A percentile compares a stretch with the other conserved stretches of the same genome.
These are phyloP conservation scores for Paraphysoderma sedebokerense DNA, from an alignment of 371 early-diverging fungal genomes.

Conservation along the genomic window DNA sequence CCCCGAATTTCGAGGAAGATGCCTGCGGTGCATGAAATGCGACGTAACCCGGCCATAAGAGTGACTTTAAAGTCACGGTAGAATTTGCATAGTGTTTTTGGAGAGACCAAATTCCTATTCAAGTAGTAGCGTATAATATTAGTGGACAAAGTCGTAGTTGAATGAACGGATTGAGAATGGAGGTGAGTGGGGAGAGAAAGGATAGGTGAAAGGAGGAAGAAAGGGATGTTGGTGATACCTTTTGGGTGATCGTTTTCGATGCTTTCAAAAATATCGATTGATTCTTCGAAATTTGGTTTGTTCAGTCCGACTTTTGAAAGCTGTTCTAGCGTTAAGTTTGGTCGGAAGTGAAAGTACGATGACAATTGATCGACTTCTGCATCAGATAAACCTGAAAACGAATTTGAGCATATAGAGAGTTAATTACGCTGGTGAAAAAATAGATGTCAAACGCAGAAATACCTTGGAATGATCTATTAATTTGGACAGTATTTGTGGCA, in stretches of 20 bases:
- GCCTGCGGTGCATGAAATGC: conserved; percentile 20
- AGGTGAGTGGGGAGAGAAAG: no score
- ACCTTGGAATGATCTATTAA: no score
- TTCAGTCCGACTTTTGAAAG: conserved; percentile 11
- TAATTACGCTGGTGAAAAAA: no score
- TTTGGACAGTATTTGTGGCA: conserved; percentile 9
- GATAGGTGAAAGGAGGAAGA: not conserved
- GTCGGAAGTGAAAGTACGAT: conserved; percentile 25
- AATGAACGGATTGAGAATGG: no score
- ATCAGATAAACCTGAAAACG: conserved; percentile 11
- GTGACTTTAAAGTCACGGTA: no score
- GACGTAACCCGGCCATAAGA: conserved; percentile 29
- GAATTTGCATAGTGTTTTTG: no score
- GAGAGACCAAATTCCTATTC: no score
- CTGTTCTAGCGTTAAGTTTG: conserved; percentile 13
- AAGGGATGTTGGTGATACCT: conserved; percentile 8
- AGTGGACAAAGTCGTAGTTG: no score
- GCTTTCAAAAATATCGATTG: conserved; percentile 25
- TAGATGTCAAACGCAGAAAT: no score
- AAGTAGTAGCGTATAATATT: no score
- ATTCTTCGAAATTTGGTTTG: conserved; percentile 19
- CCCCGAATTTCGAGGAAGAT: conserved; percentile 8
- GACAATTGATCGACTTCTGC: conserved; percentile 15
- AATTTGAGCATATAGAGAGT: no score
- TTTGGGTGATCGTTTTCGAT: conserved; percentile 23